Evolutionary conservation across 176 grass and related monocot species (phyloP).

Genomic region (Typha latifolia): DNA sequence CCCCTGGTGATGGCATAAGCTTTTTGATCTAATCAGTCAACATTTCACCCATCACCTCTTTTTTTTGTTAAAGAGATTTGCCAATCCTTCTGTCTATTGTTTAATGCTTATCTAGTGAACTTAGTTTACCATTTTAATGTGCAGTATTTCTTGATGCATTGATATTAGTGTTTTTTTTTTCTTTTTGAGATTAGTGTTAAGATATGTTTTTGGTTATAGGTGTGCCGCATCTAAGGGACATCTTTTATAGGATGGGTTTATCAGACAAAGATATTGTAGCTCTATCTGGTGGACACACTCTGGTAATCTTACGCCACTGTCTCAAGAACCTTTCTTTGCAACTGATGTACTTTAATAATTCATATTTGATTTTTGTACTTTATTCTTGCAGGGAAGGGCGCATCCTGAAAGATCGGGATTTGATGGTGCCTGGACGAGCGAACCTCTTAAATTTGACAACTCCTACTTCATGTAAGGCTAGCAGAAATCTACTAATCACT

Average conservation of each 20-base stretch:
- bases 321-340: slow-evolving; percentile 5
- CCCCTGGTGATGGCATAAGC: too few species aligned
- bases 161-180: not conserved
- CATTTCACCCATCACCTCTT: too few species aligned
- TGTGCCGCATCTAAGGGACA: slow-evolving; percentile 64
- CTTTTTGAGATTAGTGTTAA: not conserved
- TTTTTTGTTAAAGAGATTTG: too few species aligned
- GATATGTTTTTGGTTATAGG: slow-evolving; percentile 24
- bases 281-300: slow-evolving; percentile 71
- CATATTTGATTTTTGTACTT: not conserved
- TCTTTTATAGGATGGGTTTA: slow-evolving; percentile 89
- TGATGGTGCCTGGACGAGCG: slow-evolving; percentile 72
- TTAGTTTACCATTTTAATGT: too few species aligned
- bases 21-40: too few species aligned
- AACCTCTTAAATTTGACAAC: slow-evolving; percentile 93
- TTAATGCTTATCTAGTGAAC: not conserved
- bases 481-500: slow-evolving; percentile 15
- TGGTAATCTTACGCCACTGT: slow-evolving; percentile 39
- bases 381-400: slow-evolving; percentile 59
- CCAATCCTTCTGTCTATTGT: not conserved
- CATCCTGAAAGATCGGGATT: slow-evolving; percentile 89
- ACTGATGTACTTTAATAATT: not conserved
- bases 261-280: slow-evolving; percentile 94
- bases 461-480: slow-evolving; percentile 80
- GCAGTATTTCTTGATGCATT: too few species aligned